Evolutionary conservation across 768 basidiomycete species (phyloP).

Genomic region (Filobasidium floriforme): DNA sequence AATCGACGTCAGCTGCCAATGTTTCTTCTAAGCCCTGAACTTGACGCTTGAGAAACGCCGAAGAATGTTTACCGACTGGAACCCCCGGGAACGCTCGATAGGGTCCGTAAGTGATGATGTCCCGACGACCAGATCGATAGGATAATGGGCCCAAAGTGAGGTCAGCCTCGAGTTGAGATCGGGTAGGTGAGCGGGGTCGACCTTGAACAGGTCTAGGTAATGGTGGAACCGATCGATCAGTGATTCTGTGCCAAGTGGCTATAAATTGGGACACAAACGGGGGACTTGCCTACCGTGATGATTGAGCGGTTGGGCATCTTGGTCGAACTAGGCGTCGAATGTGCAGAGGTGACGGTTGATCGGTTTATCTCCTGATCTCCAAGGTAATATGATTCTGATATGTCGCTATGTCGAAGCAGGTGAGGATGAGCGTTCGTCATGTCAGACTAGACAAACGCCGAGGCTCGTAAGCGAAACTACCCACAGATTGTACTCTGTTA

Average conservation of each 20-base stretch:
- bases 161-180: not conserved
- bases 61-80: not conserved
- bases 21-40: not conserved
- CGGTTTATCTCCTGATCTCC: too few relatives aligned
- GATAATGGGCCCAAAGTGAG: not conserved
- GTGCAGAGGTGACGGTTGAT: too few relatives aligned
- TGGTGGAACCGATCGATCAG: too few relatives aligned
- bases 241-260: too few relatives aligned
- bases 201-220: not conserved
- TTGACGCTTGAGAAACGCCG: not conserved
- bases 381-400: too few relatives aligned
- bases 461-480: not conserved
- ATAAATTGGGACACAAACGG: too few relatives aligned
- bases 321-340: too few relatives aligned
- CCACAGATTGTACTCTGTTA: not conserved
- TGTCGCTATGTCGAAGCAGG: too few relatives aligned
- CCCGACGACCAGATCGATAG: not conserved
- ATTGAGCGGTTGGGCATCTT: not conserved
- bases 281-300: not conserved
- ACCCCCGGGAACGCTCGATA: not conserved
- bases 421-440: too few relatives aligned
- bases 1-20: not conserved
- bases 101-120: not conserved
- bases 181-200: too few relatives aligned
- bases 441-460: constrained; percentile 1